Percentiles rank a stretch among this genome's conserved stretches.
Evolutionary conservation across 73 alveolate species (phyloP).

Genomic region (Uronychia binucleata): DNA sequence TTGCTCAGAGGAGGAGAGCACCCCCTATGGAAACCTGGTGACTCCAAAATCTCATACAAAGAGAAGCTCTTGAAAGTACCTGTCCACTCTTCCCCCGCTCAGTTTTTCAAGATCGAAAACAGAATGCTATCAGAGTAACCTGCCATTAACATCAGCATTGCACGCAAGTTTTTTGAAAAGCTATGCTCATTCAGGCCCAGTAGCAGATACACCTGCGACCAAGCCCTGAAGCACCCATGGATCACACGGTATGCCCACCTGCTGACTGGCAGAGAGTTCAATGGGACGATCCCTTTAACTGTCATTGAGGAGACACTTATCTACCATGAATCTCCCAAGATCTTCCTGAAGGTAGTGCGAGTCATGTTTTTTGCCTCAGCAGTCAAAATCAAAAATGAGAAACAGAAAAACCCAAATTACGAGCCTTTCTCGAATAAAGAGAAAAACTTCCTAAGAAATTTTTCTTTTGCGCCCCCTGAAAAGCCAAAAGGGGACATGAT

Average conservation of each 20-base stretch:
- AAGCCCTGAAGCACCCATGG: slow-evolving; percentile 70
- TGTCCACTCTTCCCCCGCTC: neutral
- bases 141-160: neutral
- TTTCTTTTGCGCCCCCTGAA: neutral
- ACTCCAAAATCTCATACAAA: slow-evolving; percentile 17
- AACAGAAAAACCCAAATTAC: neutral
- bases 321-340: slow-evolving; percentile 5
- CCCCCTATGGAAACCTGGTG: slow-evolving; percentile 45
- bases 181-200: slow-evolving; percentile 49
- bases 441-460: neutral
- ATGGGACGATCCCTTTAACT: slow-evolving; percentile 31
- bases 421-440: neutral
- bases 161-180: slow-evolving; percentile 30
- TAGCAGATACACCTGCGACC: slow-evolving; percentile 42
- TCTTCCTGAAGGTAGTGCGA: neutral
- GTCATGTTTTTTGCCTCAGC: neutral
- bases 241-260: slow-evolving; percentile 18
- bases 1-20: slow-evolving; percentile 47
- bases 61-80: slow-evolving; percentile 16
- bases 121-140: neutral
- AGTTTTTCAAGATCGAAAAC: neutral
- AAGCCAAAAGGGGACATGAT: neutral
- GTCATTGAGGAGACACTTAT: slow-evolving; percentile 25
- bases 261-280: slow-evolving; percentile 4
- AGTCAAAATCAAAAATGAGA: neutral